Evolutionary conservation across 208 protist species (phyloP), one percentile per base, ranked within the genome.

Genomic region (Wallacemonas sp.): DNA sequence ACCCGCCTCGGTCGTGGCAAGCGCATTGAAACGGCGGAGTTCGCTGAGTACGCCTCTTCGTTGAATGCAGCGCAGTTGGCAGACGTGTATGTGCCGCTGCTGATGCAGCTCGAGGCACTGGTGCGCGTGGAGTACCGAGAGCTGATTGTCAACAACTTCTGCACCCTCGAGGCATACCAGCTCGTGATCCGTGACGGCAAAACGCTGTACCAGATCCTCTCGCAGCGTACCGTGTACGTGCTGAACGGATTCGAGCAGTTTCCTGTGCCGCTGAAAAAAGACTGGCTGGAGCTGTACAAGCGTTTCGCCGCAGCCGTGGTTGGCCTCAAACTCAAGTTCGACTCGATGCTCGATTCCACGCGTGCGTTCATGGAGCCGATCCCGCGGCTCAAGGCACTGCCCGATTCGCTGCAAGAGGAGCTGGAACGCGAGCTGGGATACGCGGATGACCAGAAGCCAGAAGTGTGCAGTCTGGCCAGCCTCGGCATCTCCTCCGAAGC

Each of bases 111-210:
- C 10, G 55, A 79, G 31, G 64, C 68, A 12, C 29, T 91, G 22
- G 59, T 69, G 44, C 44, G 45, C 0, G 65, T 91, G 3, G 59
- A 72, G 22, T 91, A 83, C 33, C 59, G 65, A 11, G 88, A 91
- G 45, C n/a, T 66, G 4, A 79, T 88, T 22, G 78, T 94, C 12
- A 77, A 89, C 57, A 94, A 94, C 57, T 94, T 88, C 65, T 87
- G 80, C 67, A 88, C 88, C 0, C 65, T 91, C 45, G 80, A 87
- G 64, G 84, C 88, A 8, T 86, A 87, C 66, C 76, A 90, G 39
- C 71, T 73, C 4, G 8, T 94, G 22, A 45, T 94, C 7, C 49
- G 70, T 16, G 88, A 94, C 32, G 82, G 77, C 0, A 94, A 94
- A 52, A 64, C 42, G 4, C 50, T 91, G 0, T 92, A 88, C 62